Conservation (phyloP, 805 yeast genomes). For the Metschnikowia gelsemii region DNA sequence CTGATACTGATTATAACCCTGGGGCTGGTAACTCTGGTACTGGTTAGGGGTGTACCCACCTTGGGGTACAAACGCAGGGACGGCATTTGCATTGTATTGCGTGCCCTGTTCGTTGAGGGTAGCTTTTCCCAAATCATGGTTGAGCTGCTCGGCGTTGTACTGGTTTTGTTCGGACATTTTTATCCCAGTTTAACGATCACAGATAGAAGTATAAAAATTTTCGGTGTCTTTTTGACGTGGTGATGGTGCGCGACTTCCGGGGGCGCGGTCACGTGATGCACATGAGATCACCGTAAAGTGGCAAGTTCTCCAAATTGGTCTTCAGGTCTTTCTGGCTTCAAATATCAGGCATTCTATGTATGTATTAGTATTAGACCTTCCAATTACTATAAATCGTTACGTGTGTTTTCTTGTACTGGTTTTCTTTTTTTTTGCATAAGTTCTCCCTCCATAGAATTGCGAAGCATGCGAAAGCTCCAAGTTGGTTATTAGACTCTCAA, state of each 20-base stretch:
- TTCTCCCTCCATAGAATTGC: too few species aligned
- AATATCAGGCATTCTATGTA: too few species aligned
- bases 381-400: too few species aligned
- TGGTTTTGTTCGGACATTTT: slow-evolving; percentile 20
- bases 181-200: background rate
- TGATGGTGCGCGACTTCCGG: slow-evolving; percentile 7
- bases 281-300: too few species aligned
- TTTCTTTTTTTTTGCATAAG: too few species aligned
- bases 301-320: background rate
- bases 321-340: too few species aligned
- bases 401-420: too few species aligned
- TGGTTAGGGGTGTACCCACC: slow-evolving; percentile 24
- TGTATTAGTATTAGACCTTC: too few species aligned
- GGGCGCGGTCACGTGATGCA: slow-evolving; percentile 10
- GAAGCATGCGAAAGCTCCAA: too few species aligned
- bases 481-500: too few species aligned
- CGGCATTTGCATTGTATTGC: slow-evolving; percentile 49
- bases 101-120: slow-evolving; percentile 30
- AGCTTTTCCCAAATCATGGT: slow-evolving; percentile 44
- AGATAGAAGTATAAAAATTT: slow-evolving; percentile 6
- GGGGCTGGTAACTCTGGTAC: slow-evolving; percentile 12
- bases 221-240: slow-evolving; percentile 2
- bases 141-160: slow-evolving; percentile 43
- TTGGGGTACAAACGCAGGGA: slow-evolving; percentile 51
- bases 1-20: slow-evolving; percentile 15